These are phyloP conservation scores for Picea abies DNA, from an alignment of 83 land plant genomes.

Conservation along the genomic window DNA sequence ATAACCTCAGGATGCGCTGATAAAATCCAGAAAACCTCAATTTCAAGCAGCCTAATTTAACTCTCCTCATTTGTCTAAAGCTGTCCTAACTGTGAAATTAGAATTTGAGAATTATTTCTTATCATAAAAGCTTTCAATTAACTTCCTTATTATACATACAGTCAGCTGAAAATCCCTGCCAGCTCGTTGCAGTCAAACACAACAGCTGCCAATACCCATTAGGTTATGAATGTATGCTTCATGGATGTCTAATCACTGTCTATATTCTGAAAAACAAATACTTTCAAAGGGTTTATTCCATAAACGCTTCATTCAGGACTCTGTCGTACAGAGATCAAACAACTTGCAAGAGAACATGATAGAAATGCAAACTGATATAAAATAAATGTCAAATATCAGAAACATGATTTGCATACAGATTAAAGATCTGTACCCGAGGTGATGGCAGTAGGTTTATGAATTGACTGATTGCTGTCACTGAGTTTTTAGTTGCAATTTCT, in stretches of 20 bases:
- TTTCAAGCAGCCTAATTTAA: background rate
- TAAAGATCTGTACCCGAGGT: background rate
- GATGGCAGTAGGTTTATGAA: background rate
- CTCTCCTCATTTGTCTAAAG: background rate
- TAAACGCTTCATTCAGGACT: background rate
- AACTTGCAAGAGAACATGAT: background rate
- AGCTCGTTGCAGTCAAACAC: background rate
- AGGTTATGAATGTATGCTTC: too few species aligned
- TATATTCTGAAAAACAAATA: background rate
- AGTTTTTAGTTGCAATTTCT: background rate
- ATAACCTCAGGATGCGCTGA: background rate
- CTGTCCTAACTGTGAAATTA: too few species aligned
- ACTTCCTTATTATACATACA: too few species aligned
- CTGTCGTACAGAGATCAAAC: background rate
- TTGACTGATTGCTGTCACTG: background rate
- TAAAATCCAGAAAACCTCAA: background rate
- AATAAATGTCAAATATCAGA: background rate
- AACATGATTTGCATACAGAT: background rate
- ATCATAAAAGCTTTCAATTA: too few species aligned
- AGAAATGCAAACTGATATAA: background rate
- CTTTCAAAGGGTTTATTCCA: background rate
- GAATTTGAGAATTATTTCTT: too few species aligned
- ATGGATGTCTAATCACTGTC: too few species aligned
- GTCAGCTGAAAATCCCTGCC: background rate
- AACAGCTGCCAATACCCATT: background rate